Evolutionary conservation across 352 stramenopile genomes (phyloP), one percentile per base, ranked within the genome.

Genomic region (Pythium brachiatum): DNA sequence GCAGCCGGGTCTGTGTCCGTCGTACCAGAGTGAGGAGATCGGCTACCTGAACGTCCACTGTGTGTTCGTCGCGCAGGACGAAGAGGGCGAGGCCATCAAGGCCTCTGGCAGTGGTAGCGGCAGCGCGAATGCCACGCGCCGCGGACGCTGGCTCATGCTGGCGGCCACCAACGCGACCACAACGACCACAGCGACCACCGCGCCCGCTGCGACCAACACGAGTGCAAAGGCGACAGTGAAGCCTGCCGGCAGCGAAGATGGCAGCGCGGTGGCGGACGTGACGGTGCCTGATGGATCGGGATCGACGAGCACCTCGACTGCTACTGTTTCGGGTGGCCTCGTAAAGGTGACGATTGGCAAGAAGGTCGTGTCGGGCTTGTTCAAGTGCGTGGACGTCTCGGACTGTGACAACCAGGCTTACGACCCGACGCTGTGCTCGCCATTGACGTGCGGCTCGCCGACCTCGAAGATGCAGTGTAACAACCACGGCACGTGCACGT

Each of bases 1-100:
- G 5, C 74, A 85, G 57, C 79, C 83, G 2, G 86, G 86, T 9
- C 63, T 94, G 5, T 94, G 86, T 50, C 86, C 86, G 43, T 92
- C 85, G 12, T 94, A 83, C 68, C 86, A 95, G 68, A 84, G 73
- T 50, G 62, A 73, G 12, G 81, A 91, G 52, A 67, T 81, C 32
- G 74, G 81, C 36, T 93, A 89, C 70, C 48, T 95, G 15, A 93
- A 95, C 58, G 76, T 84, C 21, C 86, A 95, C 67, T 95, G 86
- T 53, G 73, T 95, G 3, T 90, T 95, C 27, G 81, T 90, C 26
- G 77, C 83, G 15, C 81, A 90, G 69, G 74, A 89, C 53, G 69
- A 57, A 20, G 15, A 74, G 44, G 7, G 46, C 69, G 44, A 73
- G 54, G 25, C 66, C 53, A 27, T 56, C 41, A 46, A 34, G 31